Conservation (phyloP, 768 basidiomycete species). For the Termitomyces sp. region DNA sequence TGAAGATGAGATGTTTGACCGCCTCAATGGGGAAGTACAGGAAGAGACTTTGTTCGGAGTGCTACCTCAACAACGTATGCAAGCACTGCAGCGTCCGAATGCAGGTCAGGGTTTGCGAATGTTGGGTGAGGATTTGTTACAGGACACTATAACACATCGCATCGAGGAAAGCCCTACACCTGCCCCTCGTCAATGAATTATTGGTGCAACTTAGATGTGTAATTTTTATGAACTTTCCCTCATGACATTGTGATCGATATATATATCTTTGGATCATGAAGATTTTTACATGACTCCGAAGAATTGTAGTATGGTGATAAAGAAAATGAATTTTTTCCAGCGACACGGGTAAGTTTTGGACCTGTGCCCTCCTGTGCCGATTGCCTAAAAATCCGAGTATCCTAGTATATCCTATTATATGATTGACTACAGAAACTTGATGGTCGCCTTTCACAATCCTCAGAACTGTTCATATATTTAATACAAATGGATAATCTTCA, state of each 20-base stretch:
- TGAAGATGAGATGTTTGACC: constrained; percentile 51
- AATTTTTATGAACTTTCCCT: neutral
- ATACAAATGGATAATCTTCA: neutral
- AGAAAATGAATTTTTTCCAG: neutral
- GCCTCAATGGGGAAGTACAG: constrained; percentile 30
- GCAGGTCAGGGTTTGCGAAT: constrained; percentile 37
- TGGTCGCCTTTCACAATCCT: neutral
- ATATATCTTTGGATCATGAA: neutral
- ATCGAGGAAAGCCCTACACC: constrained; percentile 68
- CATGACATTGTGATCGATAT: neutral
- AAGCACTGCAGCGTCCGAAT: constrained; percentile 13
- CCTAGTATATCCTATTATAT: no score
- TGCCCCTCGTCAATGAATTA: constrained; percentile 11
- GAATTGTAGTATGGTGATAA: neutral
- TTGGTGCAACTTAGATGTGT: neutral
- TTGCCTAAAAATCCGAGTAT: neutral
- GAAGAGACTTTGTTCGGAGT: constrained; percentile 75
- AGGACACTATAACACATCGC: constrained; percentile 58
- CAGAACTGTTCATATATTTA: neutral
- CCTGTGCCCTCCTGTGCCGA: neutral
- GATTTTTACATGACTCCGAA: no score
- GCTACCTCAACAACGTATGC: constrained; percentile 43
- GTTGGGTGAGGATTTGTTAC: constrained; percentile 56
- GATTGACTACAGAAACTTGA: neutral
- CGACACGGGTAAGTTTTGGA: neutral